Percentiles rank a stretch among this genome's conserved stretches.
Conservation (phyloP, 2,329 filamentous ascomycete species). For the Trichoderma brevicompactum region DNA sequence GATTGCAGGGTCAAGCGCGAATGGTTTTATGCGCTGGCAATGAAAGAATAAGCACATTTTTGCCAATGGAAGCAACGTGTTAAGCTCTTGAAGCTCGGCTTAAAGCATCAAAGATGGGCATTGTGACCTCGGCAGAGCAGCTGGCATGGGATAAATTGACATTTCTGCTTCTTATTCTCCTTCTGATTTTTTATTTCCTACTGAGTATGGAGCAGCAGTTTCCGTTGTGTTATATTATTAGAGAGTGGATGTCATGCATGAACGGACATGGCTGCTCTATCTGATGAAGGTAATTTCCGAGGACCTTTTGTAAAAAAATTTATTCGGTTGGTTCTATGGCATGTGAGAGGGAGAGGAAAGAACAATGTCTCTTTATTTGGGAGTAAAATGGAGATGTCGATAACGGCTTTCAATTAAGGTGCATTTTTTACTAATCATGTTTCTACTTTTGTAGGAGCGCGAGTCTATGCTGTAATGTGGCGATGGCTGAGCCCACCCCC, state of each 20-base stretch:
- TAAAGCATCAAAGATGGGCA: background rate
- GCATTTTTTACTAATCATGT: too few relatives aligned
- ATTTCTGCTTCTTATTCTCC: background rate
- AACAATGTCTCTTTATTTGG: too few relatives aligned
- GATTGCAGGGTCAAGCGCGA: background rate
- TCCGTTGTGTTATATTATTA: background rate
- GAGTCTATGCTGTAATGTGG: too few relatives aligned
- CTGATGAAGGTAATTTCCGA: conserved; percentile 16
- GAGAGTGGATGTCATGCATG: conserved; percentile 8
- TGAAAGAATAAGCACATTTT: too few relatives aligned
- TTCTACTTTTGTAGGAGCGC: too few relatives aligned
- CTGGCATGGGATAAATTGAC: background rate
- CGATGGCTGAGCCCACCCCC: too few relatives aligned
- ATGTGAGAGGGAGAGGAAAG: background rate
- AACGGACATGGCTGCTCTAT: conserved; percentile 10
- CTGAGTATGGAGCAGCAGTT: background rate
- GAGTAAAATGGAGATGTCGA: too few relatives aligned
- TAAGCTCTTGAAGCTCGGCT: background rate
- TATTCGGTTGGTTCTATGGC: background rate
- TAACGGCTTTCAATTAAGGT: too few relatives aligned
- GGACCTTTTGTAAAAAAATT: background rate
- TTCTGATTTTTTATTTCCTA: background rate
- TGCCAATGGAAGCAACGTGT: background rate
- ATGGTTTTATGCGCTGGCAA: background rate
- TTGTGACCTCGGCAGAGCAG: background rate